Evolutionary conservation across 139 green algal species (phyloP).

Genomic region (Chlorella sp.): DNA sequence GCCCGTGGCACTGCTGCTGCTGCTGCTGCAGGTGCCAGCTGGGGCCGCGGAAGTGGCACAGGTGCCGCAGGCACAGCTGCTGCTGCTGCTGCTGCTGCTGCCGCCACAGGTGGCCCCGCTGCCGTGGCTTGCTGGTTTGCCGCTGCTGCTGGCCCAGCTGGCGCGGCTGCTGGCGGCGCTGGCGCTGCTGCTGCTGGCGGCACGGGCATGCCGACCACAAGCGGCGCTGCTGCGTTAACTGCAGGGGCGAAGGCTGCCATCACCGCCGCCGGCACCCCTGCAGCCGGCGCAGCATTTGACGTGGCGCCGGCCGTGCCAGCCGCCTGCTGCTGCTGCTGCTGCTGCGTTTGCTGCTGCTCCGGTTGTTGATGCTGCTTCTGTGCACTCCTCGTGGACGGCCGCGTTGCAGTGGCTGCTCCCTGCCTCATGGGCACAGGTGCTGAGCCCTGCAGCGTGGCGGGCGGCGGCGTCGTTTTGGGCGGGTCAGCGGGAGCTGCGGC

Average conservation of each 20-base stretch:
- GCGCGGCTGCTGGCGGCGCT: background rate
- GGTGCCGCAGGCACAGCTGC: background rate
- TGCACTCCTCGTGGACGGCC: background rate
- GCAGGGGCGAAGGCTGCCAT: too few relatives aligned
- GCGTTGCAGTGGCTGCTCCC: background rate
- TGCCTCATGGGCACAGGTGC: background rate
- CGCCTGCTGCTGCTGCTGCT: slow-evolving; percentile 3
- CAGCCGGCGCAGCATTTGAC: background rate
- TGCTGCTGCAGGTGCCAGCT: background rate
- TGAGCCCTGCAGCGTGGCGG: background rate
- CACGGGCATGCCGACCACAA: too few relatives aligned
- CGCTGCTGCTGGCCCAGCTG: background rate
- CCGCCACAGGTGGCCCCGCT: background rate
- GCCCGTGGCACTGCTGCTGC: background rate
- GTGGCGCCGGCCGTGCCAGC: background rate
- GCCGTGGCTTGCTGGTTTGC: background rate
- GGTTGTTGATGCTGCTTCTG: background rate
- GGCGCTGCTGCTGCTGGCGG: background rate
- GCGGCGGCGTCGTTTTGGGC: background rate
- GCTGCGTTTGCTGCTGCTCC: slow-evolving; percentile 16
- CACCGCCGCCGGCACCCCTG: background rate
- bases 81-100: background rate
- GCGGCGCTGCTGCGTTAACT: background rate
- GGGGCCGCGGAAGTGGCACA: background rate
- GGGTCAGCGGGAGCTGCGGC: too few relatives aligned